Percentiles rank a stretch among this genome's conserved stretches.
Conservation (phyloP, 768 basidiomycete species). For the Tylopilus plumbeoviolaceoides region DNA sequence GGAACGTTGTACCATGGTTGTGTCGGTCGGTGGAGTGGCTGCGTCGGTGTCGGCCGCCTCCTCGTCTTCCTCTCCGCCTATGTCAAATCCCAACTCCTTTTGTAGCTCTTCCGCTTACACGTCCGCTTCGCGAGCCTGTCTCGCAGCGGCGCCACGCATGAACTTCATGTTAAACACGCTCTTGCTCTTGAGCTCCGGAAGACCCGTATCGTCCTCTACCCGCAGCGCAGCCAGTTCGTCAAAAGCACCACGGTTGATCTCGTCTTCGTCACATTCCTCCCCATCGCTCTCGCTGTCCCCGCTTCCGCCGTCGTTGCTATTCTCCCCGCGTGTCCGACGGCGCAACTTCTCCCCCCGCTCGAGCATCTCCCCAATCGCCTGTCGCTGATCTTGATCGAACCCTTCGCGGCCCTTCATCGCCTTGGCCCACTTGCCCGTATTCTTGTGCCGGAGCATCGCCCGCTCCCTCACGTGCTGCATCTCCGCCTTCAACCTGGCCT, state of each 20-base stretch:
- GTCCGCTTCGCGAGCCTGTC: conserved; percentile 54
- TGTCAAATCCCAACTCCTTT: conserved; percentile 38
- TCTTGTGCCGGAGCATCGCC: conserved; percentile 84
- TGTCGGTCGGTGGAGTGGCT: conserved; percentile 25
- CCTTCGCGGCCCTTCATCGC: conserved; percentile 68
- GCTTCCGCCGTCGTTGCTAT: conserved; percentile 52
- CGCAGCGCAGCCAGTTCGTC: conserved; percentile 66
- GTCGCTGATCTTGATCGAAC: conserved; percentile 55
- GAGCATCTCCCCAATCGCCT: conserved; percentile 83
- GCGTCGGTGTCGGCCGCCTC: conserved; percentile 27
- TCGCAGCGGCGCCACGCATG: conserved; percentile 88
- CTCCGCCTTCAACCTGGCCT: conserved; percentile 62
- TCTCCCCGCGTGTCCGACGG: conserved; percentile 68
- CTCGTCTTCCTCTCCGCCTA: background rate
- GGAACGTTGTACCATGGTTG: conserved; percentile 50
- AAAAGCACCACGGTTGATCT: conserved; percentile 65
- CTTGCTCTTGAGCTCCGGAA: conserved; percentile 41
- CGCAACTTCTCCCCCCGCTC: conserved; percentile 75
- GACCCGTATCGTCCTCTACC: conserved; percentile 31
- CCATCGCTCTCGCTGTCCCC: conserved; percentile 41
- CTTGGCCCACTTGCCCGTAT: conserved; percentile 85
- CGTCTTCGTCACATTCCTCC: conserved; percentile 37
- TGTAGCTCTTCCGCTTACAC: conserved; percentile 70
- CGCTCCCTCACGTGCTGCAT: conserved; percentile 80
- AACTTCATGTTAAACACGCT: conserved; percentile 96